Base-by-base conservation (phyloP, 2,329 filamentous ascomycete species). In the Penicillium polonicum region DNA sequence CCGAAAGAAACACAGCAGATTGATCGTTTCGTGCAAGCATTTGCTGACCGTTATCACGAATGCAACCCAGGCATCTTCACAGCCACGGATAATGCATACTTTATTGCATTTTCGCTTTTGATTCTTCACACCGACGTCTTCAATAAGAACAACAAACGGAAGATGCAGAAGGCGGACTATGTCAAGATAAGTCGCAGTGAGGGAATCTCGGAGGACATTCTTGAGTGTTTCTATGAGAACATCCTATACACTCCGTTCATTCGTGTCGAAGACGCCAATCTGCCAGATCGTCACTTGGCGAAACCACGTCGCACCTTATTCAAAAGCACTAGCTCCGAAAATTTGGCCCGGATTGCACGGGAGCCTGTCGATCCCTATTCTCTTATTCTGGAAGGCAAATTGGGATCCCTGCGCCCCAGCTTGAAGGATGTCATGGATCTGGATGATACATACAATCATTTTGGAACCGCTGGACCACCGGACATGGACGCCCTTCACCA, bases 71-170 rank as follows among this genome's bases (percentile, higher is more conserved):
- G 94, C 39, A 95, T 99, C 59, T 99, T 96, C 75, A 84, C 89
- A 25, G 88, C 88, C 35, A 50, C 64, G 67, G 94, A 97, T 69
- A 91, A 97, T 76, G 92, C 94, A n/a, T 97, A 97, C 73, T 96
- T 97, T 69, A 93, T 97, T 63, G 92, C 93, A 17, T 99, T 99
- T 72, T 97, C 93, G 2, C 86, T 99, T 56, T 84, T 99, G 59
- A 97, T 99, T 65, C 81, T 99, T 35, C 94, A 99, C 68, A 97
- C 94, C 0, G 94, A 99, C 71, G 91, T 96, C n/a, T 97, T 97
- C 85, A 99, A 99, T 81, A 96, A 96, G 77, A 99, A 97, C 79
- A 97, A 97, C 79, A 97, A 97, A 78, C 85, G 94, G 74, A 99
- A 99, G 76, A 99, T 99, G 94, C 92, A 96, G 70, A 95, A 96